Evolutionary conservation across 2,329 filamentous ascomycete species (phyloP).

Genomic region (Zymoseptoria brevis): DNA sequence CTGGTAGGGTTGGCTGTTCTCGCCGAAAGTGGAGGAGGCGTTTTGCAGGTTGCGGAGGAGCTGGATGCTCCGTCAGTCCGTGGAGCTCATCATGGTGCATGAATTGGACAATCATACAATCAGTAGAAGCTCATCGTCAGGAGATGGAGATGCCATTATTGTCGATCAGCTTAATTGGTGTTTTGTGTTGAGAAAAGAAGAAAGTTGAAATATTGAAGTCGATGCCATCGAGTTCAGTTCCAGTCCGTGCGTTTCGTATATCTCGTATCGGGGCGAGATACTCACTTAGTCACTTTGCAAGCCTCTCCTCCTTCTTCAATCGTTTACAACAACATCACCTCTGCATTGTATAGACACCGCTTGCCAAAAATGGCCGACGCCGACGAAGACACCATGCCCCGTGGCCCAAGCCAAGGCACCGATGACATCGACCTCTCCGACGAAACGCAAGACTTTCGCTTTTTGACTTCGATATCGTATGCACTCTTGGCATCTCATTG

Average conservation of each 20-base stretch:
- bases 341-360: no score
- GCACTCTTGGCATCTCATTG: no score
- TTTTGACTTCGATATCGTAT: slow-evolving; percentile 51
- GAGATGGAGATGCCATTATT: slow-evolving; percentile 4
- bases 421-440: slow-evolving; percentile 70
- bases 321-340: not conserved
- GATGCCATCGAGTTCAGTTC: no score
- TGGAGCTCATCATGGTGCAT: not conserved
- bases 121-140: slow-evolving; percentile 23
- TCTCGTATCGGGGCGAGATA: no score
- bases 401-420: slow-evolving; percentile 56
- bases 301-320: not conserved
- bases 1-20: slow-evolving; percentile 25
- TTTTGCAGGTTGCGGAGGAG: slow-evolving; percentile 31
- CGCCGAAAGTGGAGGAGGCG: slow-evolving; percentile 29
- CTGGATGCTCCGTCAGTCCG: slow-evolving; percentile 12
- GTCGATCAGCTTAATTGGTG: not conserved
- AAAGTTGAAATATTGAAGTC: no score
- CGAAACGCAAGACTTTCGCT: slow-evolving; percentile 78
- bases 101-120: slow-evolving; percentile 4
- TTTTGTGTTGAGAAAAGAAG: not conserved
- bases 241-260: no score
- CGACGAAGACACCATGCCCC: slow-evolving; percentile 30
- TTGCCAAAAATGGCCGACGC: slow-evolving; percentile 28
- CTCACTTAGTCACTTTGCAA: no score